Conservation (phyloP, 768 basidiomycete genomes). For the Suillus cothurnatus region DNA sequence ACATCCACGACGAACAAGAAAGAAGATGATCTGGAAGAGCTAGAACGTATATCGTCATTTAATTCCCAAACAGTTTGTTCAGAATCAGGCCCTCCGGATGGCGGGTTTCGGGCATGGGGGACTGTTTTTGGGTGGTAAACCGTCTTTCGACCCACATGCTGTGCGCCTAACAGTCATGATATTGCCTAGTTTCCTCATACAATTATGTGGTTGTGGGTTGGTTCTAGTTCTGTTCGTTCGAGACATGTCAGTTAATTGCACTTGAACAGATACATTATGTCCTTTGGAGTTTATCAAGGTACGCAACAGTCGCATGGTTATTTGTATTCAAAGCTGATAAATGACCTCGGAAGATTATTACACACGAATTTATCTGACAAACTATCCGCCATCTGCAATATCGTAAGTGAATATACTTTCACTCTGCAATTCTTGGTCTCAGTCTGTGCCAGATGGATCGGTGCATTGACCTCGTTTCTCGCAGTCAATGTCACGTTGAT, state of each 20-base stretch:
- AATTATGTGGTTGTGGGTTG: conserved; percentile 32
- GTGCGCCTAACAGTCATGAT: neutral
- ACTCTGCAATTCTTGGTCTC: conserved; percentile 30
- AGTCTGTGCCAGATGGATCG: conserved; percentile 38
- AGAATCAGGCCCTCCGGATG: conserved; percentile 9
- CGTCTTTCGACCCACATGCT: neutral
- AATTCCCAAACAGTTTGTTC: neutral
- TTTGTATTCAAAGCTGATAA: neutral
- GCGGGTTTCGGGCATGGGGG: conserved; percentile 14
- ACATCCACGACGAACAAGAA: neutral
- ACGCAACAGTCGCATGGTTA: neutral
- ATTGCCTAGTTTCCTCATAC: conserved; percentile 24
- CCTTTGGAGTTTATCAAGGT: conserved; percentile 39
- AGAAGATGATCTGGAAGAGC: neutral
- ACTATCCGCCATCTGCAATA: conserved; percentile 29
- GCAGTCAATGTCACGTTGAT: conserved; percentile 39
- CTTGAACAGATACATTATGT: conserved; percentile 22
- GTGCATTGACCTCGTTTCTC: conserved; percentile 44
- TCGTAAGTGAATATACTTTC: conserved; percentile 21
- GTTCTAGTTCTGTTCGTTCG: neutral
- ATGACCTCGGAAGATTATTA: conserved; percentile 35
- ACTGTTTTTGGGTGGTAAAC: conserved; percentile 16
- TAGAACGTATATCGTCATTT: neutral
- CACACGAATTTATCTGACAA: conserved; percentile 30
- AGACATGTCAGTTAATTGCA: too few species aligned